Evolutionary conservation across 208 protist species (phyloP), one percentile per base, ranked within the genome.

Genomic region (Acanthamoeba triangularis): DNA sequence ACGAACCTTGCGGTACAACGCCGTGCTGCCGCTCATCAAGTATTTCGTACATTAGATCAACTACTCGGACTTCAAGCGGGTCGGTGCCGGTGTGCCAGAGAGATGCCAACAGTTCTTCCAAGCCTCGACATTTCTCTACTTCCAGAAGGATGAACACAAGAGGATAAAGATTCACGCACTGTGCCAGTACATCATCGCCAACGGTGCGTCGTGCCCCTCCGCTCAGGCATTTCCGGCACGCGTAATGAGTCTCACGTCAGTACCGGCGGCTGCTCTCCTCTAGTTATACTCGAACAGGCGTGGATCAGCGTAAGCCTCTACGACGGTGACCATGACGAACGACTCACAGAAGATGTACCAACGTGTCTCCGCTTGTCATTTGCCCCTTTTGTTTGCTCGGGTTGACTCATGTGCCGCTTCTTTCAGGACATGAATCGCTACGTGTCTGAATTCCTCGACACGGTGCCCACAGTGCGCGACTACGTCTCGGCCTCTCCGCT

Each of bases 111-210:
- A 88, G 80, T 88, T 44, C 80, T 88, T 88, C 35, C 44, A 41
- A 14, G n/a, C 80, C 13, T 88, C 80, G 20, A 88, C 80, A 1
- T 88, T 63, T 35, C 80, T 88, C 47, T 88, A 88, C 80, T 88
- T 88, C 30, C 49, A 88, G 44, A n/a, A 88, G 52, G 80, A 88
- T 63, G 80, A 88, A 33, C 80, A 88, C 52, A 88, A 88, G 28
- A 54, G 80, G 23, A 88, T 88, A 10, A 88, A 63, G 28, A 63
- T 63, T 20, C 80, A 88, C 30, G 28, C 80, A 41, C 80, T 88
- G 20, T 88, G 80, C 35, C 80, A 88, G 37, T 88, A 88, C 49
- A 88, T 88, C 80, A 88, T 88, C 41, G 80, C 80, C 44, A 63
- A 5, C 13, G 80, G 80, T 88, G 47, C 52, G 41, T 16, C n/a